These are phyloP conservation scores for Termitomyces sp. DNA, from an alignment of 768 basidiomycete genomes.

Conservation along the genomic window DNA sequence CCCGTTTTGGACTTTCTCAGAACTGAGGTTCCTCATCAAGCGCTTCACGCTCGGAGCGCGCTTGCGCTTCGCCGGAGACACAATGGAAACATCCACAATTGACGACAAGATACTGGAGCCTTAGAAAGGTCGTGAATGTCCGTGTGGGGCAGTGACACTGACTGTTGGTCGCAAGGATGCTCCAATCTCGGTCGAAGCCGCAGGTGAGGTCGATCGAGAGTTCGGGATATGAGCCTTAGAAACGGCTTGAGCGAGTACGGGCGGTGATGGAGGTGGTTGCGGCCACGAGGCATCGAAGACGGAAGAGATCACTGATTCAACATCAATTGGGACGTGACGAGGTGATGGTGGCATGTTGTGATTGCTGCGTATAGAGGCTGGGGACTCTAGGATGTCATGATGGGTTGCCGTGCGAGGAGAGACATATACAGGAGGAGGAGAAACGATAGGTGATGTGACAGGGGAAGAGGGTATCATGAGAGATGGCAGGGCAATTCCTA, in stretches of 20 bases:
- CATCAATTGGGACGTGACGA: constrained; percentile 26
- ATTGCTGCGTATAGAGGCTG: constrained; percentile 8
- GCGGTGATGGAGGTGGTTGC: constrained; percentile 22
- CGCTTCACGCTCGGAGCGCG: constrained; percentile 22
- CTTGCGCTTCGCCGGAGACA: constrained; percentile 11
- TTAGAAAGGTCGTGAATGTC: constrained; percentile 26
- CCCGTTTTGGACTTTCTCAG: constrained; percentile 19
- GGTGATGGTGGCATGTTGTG: constrained; percentile 14
- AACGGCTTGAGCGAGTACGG: not conserved
- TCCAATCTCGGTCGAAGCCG: constrained; percentile 5
- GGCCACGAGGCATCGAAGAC: constrained; percentile 40
- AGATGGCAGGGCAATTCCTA: constrained; percentile 31
- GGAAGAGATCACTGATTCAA: constrained; percentile 31
- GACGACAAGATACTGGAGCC: constrained; percentile 26
- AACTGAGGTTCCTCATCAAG: constrained; percentile 23
- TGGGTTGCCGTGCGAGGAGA: constrained; percentile 10
- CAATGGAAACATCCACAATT: constrained; percentile 10
- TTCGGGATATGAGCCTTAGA: not conserved
- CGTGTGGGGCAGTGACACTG: constrained; percentile 16
- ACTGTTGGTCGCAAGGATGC: constrained; percentile 16
- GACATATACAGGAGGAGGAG: constrained; percentile 17
- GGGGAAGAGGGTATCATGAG: constrained; percentile 6
- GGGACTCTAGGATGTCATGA: constrained; percentile 8
- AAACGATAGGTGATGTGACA: constrained; percentile 12
- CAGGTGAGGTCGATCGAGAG: constrained; percentile 1